These are phyloP conservation scores for Penicillium sp. DNA, from an alignment of 2,329 filamentous ascomycete genomes.

Conservation along the genomic window DNA sequence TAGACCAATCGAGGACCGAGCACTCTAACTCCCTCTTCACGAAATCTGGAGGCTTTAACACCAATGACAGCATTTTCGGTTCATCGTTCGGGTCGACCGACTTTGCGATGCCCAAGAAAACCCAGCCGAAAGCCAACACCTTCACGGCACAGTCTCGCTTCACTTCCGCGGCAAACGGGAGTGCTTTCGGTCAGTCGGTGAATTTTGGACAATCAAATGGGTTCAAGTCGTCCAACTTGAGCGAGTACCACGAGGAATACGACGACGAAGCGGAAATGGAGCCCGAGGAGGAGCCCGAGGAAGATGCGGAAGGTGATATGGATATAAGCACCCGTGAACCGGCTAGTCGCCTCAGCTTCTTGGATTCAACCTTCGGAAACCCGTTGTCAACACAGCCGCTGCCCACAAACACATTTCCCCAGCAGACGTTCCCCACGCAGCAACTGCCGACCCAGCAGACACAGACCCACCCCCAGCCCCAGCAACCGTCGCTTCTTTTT, in stretches of 20 bases:
- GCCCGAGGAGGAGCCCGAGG: conserved; percentile 37
- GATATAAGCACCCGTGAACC: conserved; percentile 24
- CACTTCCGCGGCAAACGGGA: conserved; percentile 26
- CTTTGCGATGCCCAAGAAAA: conserved; percentile 32
- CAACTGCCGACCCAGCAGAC: not conserved
- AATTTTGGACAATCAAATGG: conserved; percentile 27
- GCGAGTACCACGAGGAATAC: conserved; percentile 29
- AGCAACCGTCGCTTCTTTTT: not conserved
- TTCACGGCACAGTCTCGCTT: conserved; percentile 31
- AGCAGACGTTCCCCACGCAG: conserved; percentile 9
- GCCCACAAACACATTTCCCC: not conserved
- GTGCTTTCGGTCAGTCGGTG: conserved; percentile 26
- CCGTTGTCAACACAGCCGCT: conserved; percentile 19
- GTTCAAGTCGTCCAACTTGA: conserved; percentile 28
- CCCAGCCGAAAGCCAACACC: conserved; percentile 22
- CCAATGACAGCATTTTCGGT: conserved; percentile 38
- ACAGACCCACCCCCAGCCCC: not conserved
- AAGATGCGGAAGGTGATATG: conserved; percentile 38
- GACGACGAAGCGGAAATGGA: conserved; percentile 34
- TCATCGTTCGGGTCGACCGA: conserved; percentile 38
- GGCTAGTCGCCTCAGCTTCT: conserved; percentile 28
- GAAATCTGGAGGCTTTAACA: conserved; percentile 37
- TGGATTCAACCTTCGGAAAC: conserved; percentile 34
- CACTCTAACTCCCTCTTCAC: conserved; percentile 39
- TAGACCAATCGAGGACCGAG: conserved; percentile 35